These are phyloP conservation scores for Wallemia ichthyophaga DNA, from an alignment of 1,284 basidiomycete genomes.

Conservation along the genomic window DNA sequence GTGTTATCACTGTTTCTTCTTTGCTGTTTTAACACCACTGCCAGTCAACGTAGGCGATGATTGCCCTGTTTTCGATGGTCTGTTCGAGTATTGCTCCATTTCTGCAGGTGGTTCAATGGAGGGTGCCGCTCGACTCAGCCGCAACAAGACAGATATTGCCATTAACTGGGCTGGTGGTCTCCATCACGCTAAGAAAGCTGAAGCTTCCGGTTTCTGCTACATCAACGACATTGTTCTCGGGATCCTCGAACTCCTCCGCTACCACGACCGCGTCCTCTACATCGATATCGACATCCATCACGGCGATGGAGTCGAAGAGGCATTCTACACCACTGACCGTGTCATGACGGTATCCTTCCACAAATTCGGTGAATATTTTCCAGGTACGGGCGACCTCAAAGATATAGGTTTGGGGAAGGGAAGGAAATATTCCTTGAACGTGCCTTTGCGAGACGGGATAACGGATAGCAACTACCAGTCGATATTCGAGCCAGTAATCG, in stretches of 20 bases:
- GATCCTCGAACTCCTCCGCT: constrained; percentile 77
- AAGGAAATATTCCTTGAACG: constrained; percentile 76
- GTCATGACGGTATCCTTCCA: constrained; percentile 98
- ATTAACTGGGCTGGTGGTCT: constrained; percentile 96
- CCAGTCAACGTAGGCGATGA: constrained; percentile 70
- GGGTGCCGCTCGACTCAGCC: constrained; percentile 75
- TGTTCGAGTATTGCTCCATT: constrained; percentile 96
- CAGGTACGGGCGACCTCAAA: constrained; percentile 86
- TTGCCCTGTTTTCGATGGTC: constrained; percentile 88
- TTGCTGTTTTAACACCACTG: too few species aligned
- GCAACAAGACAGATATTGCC: constrained; percentile 95
- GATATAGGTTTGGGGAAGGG: constrained; percentile 80
- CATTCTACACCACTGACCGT: constrained; percentile 93
- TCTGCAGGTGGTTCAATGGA: constrained; percentile 98
- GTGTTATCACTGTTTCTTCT: constrained; percentile 11
- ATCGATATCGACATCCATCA: constrained; percentile 98
- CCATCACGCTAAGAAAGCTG: constrained; percentile 94
- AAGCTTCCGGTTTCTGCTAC: constrained; percentile 95
- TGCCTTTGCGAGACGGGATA: constrained; percentile 82
- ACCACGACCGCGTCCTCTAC: constrained; percentile 81
- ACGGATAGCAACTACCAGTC: constrained; percentile 83
- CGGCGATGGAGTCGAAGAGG: constrained; percentile 96
- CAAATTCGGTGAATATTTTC: constrained; percentile 98
- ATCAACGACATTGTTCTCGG: constrained; percentile 97
- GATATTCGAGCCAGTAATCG: constrained; percentile 87